Percentiles rank a stretch among this genome's conserved stretches.
Evolutionary conservation across 208 protist genomes (phyloP).

Genomic region (Histomonas meleagridis): DNA sequence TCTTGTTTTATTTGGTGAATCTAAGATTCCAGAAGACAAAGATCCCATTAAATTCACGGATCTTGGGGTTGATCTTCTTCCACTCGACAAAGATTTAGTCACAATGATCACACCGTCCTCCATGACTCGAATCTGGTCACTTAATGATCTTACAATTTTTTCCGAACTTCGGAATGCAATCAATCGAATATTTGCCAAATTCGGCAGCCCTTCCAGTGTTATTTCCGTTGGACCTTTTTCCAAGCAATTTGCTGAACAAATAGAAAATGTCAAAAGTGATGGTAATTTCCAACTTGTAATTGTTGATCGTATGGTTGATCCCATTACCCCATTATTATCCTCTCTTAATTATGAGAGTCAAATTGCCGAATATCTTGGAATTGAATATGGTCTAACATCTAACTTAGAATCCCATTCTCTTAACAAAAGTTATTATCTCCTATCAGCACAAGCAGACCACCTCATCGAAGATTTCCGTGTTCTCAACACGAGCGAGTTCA

Average conservation of each 20-base stretch:
- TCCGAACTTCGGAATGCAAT: neutral
- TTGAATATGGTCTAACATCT: too few relatives aligned
- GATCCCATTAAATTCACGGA: neutral
- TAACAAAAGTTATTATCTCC: too few relatives aligned
- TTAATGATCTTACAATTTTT: neutral
- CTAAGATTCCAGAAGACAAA: too few relatives aligned
- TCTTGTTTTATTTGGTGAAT: too few relatives aligned
- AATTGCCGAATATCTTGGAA: too few relatives aligned
- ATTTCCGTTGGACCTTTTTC: neutral
- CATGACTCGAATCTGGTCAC: neutral
- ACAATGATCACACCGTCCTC: neutral
- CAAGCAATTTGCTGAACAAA: neutral
- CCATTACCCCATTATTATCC: too few relatives aligned
- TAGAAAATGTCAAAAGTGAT: neutral
- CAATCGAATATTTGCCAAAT: neutral
- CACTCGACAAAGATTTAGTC: neutral
- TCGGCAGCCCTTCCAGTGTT: neutral
- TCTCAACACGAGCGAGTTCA: too few relatives aligned
- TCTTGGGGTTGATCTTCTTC: neutral
- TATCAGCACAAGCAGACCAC: too few relatives aligned
- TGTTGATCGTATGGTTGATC: neutral
- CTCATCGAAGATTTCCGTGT: too few relatives aligned
- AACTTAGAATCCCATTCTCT: too few relatives aligned
- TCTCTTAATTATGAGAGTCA: too few relatives aligned
- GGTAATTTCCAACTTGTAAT: neutral